These are phyloP conservation scores for Peronospora belbahrii DNA, from an alignment of 352 stramenopile species.

Conservation along the genomic window DNA sequence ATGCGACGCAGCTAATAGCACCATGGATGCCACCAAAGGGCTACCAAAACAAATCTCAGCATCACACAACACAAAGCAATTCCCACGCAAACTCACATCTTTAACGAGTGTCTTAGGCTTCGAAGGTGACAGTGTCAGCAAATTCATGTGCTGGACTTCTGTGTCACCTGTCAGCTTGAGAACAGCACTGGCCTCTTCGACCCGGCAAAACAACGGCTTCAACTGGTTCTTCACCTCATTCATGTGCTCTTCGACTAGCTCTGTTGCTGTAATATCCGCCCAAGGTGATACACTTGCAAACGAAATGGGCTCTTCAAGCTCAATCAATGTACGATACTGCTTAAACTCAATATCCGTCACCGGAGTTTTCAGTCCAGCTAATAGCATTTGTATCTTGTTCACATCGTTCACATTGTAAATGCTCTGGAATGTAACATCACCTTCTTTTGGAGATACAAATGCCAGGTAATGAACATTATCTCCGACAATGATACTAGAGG, in stretches of 20 bases:
- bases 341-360: constrained; percentile 18
- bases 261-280: constrained; percentile 8
- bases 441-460: constrained; percentile 23
- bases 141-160: constrained; percentile 30
- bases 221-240: constrained; percentile 44
- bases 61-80: not conserved
- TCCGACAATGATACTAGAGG: constrained; percentile 8
- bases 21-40: constrained; percentile 36
- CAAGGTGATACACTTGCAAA: constrained; percentile 21
- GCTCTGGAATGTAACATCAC: constrained; percentile 12
- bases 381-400: constrained; percentile 24
- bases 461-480: constrained; percentile 38
- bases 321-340: constrained; percentile 37
- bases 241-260: constrained; percentile 30
- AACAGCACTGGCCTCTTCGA: constrained; percentile 33
- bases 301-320: constrained; percentile 35
- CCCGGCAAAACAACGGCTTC: constrained; percentile 33
- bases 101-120: constrained; percentile 9
- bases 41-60: constrained; percentile 8
- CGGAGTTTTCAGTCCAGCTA: constrained; percentile 19
- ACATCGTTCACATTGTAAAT: constrained; percentile 34
- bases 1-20: constrained; percentile 47
- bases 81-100: constrained; percentile 12
- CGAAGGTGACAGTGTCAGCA: constrained; percentile 23
- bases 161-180: constrained; percentile 13